A percentile compares a stretch with the other conserved stretches of the same genome.
Evolutionary conservation across 768 basidiomycete species (phyloP).

Genomic region (Phanerochaete sordida): DNA sequence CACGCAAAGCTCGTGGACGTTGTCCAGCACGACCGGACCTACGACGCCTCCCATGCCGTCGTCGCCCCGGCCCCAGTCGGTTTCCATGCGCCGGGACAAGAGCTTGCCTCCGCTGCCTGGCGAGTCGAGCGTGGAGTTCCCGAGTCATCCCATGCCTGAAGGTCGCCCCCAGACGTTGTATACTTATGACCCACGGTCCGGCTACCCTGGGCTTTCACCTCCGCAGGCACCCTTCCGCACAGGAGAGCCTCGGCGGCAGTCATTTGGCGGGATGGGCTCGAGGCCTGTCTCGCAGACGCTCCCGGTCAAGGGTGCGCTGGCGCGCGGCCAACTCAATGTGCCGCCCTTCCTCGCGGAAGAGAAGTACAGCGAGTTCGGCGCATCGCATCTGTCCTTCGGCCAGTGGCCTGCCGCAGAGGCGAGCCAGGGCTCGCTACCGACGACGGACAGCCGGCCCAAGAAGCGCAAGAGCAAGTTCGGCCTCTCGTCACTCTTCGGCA

Average conservation of each 20-base stretch:
- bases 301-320: conserved; percentile 29
- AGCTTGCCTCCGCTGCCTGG: conserved; percentile 74
- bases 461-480: conserved; percentile 79
- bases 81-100: conserved; percentile 55
- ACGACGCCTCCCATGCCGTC: conserved; percentile 14
- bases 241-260: conserved; percentile 63
- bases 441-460: conserved; percentile 19
- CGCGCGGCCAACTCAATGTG: conserved; percentile 12
- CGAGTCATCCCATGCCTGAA: conserved; percentile 31
- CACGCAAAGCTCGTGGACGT: conserved; percentile 22
- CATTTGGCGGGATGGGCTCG: conserved; percentile 65
- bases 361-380: conserved; percentile 71
- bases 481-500: conserved; percentile 63
- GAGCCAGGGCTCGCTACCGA: conserved; percentile 11
- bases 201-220: conserved; percentile 51
- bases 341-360: conserved; percentile 26
- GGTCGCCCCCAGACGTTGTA: conserved; percentile 64
- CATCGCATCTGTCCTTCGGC: conserved; percentile 56
- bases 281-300: conserved; percentile 55
- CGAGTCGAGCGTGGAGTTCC: conserved; percentile 30
- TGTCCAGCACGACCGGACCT: conserved; percentile 18
- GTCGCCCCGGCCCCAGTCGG: conserved; percentile 17
- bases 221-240: conserved; percentile 63
- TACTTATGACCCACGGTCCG: conserved; percentile 53
- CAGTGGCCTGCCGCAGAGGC: conserved; percentile 20